Base-by-base conservation (phyloP, 2,329 filamentous ascomycete genomes). In the Mycocentrospora acerina region DNA sequence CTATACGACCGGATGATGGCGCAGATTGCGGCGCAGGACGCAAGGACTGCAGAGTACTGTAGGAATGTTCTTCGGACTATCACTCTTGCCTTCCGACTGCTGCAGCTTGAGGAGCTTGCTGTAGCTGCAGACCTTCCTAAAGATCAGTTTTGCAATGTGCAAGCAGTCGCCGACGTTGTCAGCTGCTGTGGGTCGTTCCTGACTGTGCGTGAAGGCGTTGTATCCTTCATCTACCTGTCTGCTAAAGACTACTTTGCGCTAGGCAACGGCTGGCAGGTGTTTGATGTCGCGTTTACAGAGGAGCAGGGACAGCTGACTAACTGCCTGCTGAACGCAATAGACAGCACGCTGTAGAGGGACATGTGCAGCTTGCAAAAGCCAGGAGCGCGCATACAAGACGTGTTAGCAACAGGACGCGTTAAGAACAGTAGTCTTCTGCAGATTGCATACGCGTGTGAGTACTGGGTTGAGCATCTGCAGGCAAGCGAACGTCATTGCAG, bases 211-310 rank as follows among this genome's bases (percentile, higher is more conserved):
- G 37, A 68, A 1, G 40, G 26, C 2, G 43, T 19, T 1, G 29
- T 74, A 6, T 64, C 55, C 29, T 64, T 71, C 36, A 56, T 74
- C 1, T 69, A 74, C 37, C 65, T 70, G 37, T 73, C 71, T 2
- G 72, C 69, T 0, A 71, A 71, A 44, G 71, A 74, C n/a, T 71
- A 29, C 30, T 35, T 60, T 42, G 37, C 33, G 17, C n/a, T 24
- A 35, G 37, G 33, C 16, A 35, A 35, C 22, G 30, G 37, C 18
- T 13, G 25, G 33, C 37, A 41, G 37, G 26, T 45, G 16, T 38
- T 45, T 15, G 13, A 35, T 34, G 27, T 29, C 26, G 8, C 29
- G 29, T 30, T 75, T 2, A 19, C 37, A 7, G 29, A 51, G 10
- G 37, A 55, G 10, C 52, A 46, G 14, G 15, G 14, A 28, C 33